Conservation (phyloP, 495 filamentous ascomycete genomes). For the Echria macrotheca region DNA sequence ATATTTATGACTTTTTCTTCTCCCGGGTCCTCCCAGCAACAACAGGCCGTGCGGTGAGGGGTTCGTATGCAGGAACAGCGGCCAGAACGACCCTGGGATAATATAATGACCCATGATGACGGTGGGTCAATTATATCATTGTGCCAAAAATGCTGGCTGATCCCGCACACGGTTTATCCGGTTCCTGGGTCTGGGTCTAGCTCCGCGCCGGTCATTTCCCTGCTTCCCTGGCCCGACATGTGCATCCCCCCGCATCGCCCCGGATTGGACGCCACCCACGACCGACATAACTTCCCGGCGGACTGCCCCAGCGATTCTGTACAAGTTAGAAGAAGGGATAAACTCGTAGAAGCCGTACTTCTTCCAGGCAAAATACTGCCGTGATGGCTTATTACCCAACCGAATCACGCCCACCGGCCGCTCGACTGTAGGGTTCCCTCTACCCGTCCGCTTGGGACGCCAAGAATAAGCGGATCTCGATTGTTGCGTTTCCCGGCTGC, state of each 20-base stretch:
- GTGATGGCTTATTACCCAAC: neutral
- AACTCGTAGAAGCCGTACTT: no score
- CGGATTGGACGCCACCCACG: neutral
- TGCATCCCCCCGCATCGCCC: neutral
- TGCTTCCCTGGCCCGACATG: neutral
- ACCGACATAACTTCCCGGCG: conserved; percentile 2
- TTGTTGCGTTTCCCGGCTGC: no score
- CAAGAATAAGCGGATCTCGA: no score
- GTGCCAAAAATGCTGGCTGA: conserved; percentile 7
- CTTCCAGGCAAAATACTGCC: no score
- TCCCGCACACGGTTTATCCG: conserved; percentile 1
- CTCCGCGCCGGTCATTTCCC: neutral
- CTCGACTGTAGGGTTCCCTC: no score
- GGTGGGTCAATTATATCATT: conserved; percentile 7
- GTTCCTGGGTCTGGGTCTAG: neutral
- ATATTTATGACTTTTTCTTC: no score
- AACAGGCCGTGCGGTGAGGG: conserved; percentile 7
- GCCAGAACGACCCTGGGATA: no score
- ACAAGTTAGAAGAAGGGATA: no score
- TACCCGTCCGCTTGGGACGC: no score
- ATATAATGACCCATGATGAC: no score
- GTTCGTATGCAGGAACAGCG: conserved; percentile 10
- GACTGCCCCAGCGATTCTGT: conserved; percentile 18
- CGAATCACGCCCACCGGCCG: neutral
- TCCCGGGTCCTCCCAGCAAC: no score